Evolutionary conservation across 2,329 filamentous ascomycete species (phyloP).

Genomic region (Plectosphaerella sp.): DNA sequence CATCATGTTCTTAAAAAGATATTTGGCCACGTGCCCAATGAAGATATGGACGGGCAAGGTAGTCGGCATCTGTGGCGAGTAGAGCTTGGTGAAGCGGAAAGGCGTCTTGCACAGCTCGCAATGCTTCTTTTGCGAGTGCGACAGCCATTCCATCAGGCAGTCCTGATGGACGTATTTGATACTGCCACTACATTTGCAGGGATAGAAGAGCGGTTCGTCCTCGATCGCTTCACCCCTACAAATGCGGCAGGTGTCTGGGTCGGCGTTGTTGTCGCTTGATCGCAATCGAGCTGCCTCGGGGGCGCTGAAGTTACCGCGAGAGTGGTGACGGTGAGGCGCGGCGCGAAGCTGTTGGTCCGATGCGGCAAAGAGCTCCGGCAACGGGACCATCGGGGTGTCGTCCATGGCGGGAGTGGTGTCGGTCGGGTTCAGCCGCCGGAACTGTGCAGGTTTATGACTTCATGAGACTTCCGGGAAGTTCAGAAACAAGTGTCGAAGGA

Average conservation of each 20-base stretch:
- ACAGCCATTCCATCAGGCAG: slow-evolving; percentile 97
- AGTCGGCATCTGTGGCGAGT: slow-evolving; percentile 88
- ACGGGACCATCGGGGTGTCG: background rate
- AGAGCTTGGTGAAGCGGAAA: slow-evolving; percentile 97
- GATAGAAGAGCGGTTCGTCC: slow-evolving; percentile 88
- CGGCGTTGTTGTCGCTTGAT: slow-evolving; percentile 19
- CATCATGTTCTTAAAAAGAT: slow-evolving; percentile 65
- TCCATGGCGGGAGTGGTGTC: background rate
- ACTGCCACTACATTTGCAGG: slow-evolving; percentile 97
- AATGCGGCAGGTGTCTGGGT: slow-evolving; percentile 89
- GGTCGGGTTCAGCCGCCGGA: slow-evolving; percentile 1
- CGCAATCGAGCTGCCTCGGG: background rate
- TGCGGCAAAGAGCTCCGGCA: no score
- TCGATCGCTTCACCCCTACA: slow-evolving; percentile 82
- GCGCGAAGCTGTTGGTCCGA: no score
- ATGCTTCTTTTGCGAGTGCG: slow-evolving; percentile 98
- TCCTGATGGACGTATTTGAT: slow-evolving; percentile 98
- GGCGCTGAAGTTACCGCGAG: no score
- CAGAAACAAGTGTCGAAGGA: no score
- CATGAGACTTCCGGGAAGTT: background rate
- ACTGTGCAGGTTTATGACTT: background rate
- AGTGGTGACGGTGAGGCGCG: no score
- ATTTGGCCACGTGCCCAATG: slow-evolving; percentile 69
- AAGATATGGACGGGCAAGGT: slow-evolving; percentile 79
- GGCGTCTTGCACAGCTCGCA: slow-evolving; percentile 99